Base-by-base conservation (phyloP, 176 grass and related monocot genomes). In the Thinopyrum elongatum region DNA sequence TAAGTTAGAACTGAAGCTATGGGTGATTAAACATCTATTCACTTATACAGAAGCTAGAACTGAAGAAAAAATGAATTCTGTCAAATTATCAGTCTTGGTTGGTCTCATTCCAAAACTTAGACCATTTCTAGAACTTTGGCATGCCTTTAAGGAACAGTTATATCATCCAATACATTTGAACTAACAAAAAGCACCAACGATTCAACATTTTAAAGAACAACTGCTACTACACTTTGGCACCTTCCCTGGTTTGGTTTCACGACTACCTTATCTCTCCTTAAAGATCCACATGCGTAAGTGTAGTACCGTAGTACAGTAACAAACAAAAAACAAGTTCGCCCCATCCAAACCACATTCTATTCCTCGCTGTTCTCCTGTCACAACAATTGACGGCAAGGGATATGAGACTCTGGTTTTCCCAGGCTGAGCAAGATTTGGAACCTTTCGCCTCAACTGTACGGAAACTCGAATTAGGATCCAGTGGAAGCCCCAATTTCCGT, bases 131-230 rank as follows among this genome's bases (percentile, higher is more conserved):
- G 58, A 90, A 74, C 14, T 65, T 21, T 6, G 21, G 64, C 44
- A 82, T 21, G 65, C 13, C 41, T 77, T 36, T 70, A 30, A 81
- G 38, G 30, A 53, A 10, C 28, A 36, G 16, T 78, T 8, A 76
- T 35, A 69, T 49, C n/a, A 44, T 47, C 10, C 28, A 16, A 26
- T 80, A 80, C 27, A 51, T 64, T 35, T 63, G 11, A 22, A 22
- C 6, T 10, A 27, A 39, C 30, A 38, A 10, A 55, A 58, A 28
- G 9, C 8, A 29, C 35, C 61, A 46, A 49, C 59, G 66, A 63
- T 66, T 77, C 83, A 76, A 77, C 38, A 77, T 77, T 77, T 31
- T 4, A 49, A 77, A 1, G 22, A 47, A 80, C 46, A 76, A 4
- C 11, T 12, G 65, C 42, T 26, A 53, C 28, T 21, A 8, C n/a